Evolutionary conservation across 1,139 yeast genomes (phyloP), one percentile per base, ranked within the genome.

Genomic region (Candida labiduridarum): DNA sequence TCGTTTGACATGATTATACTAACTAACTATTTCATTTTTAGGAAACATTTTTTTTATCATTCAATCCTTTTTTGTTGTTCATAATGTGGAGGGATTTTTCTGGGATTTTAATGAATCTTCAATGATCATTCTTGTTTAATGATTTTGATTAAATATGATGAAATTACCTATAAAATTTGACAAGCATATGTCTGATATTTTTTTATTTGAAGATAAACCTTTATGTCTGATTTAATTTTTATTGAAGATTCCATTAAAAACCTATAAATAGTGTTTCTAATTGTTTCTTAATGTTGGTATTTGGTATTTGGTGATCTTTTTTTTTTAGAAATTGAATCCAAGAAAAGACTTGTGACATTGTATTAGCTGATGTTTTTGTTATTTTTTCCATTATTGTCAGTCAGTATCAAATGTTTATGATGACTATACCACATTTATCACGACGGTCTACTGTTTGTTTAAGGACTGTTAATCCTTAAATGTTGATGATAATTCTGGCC

Each of bases 391-490:
- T 12, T 31, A 1, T 36, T 43, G n/a, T 18, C 18, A 15, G 29
- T 25, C 10, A 9, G 8, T 25, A 16, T 10, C 8, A 10, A 35
- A 40, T 69, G 87, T 87, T 85, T 80, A 91, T 91, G 97, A 89
- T 87, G 95, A 86, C 76, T 78, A 74, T 72, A 88, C 94, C 89
- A 89, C 82, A 78, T 85, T 70, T 67, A 59, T 92, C 98, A 92
- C 98, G 98, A 92, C 98, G 98, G 98, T 92, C 98, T 87, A 88
- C 98, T 91, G 96, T 52, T 36, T 80, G 92, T 85, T 82, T 72
- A 79, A 80, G 80, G 79, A 79, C 78, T 72, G 80, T 86, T 84
- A 80, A 83, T 76, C 83, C 80, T 82, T 82, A 75, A 64, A 83
- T 90, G 69, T 81, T 92, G 98, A 92, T 92, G 98, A 92, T 74